Conservation (phyloP, 257 asterid species). For the Scutellaria galericulata region DNA sequence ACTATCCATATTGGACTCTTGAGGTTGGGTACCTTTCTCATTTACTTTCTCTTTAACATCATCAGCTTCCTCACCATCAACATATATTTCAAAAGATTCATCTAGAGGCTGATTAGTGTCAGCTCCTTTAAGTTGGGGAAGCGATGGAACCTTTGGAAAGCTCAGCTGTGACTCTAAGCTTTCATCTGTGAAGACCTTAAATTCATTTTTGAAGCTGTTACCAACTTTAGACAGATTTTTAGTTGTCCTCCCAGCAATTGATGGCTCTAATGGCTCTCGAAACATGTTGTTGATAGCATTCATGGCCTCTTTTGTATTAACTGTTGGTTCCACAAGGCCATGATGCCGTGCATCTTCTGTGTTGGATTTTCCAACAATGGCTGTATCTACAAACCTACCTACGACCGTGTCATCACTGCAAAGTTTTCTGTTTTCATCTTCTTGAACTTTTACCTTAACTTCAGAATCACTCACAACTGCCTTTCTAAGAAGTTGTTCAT, state of each 20-base stretch:
- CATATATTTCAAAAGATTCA: slow-evolving; percentile 66
- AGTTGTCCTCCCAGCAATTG: slow-evolving; percentile 48
- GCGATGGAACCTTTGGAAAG: slow-evolving; percentile 35
- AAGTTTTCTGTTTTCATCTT: slow-evolving; percentile 36
- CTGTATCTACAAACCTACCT: slow-evolving; percentile 70
- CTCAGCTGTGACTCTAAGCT: slow-evolving; percentile 45
- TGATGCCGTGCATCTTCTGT: slow-evolving; percentile 89
- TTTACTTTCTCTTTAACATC: slow-evolving; percentile 41
- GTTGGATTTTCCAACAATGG: slow-evolving; percentile 69
- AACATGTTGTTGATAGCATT: slow-evolving; percentile 86
- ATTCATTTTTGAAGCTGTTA: slow-evolving; percentile 42
- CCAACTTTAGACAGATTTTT: slow-evolving; percentile 46
- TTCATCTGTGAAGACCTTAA: slow-evolving; percentile 56
- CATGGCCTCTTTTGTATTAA: slow-evolving; percentile 87
- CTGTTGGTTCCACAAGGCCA: slow-evolving; percentile 89
- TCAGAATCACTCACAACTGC: slow-evolving; percentile 32
- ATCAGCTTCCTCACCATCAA: slow-evolving; percentile 65
- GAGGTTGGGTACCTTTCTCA: slow-evolving; percentile 34
- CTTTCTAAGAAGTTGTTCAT: slow-evolving; percentile 35
- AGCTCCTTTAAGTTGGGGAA: slow-evolving; percentile 28
- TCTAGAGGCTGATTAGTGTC: slow-evolving; percentile 48
- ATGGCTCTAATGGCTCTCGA: slow-evolving; percentile 74
- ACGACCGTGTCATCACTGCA: slow-evolving; percentile 59
- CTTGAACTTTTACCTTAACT: slow-evolving; percentile 34
- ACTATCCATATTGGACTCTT: slow-evolving; percentile 17